phyloP scores from a whole-genome alignment of 306 rosid species.

The Herpetospermum pedunculosum region DNA sequence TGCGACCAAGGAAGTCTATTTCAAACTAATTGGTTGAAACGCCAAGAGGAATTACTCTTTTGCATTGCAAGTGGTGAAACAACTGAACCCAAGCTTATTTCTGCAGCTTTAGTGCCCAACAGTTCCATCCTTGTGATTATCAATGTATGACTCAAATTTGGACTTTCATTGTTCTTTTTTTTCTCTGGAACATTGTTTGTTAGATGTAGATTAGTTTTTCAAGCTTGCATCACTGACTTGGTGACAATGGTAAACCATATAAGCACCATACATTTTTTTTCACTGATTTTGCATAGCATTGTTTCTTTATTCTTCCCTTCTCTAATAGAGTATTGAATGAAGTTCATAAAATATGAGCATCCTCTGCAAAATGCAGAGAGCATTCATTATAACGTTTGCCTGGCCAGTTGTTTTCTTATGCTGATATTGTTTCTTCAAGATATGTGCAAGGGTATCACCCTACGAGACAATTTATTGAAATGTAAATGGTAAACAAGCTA shows the following conservation, averaged over 20 bases:
- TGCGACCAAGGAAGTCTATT: constrained; percentile 9
- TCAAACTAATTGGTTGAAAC: constrained; percentile 7
- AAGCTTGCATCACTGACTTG: background rate
- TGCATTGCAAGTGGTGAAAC: constrained; percentile 18
- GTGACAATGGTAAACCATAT: background rate
- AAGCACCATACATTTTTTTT: background rate
- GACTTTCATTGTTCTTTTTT: background rate
- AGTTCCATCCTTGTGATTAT: constrained; percentile 14
- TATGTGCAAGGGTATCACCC: too few relatives aligned
- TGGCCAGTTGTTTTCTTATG: background rate
- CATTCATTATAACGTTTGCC: background rate
- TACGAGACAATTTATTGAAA: too few relatives aligned
- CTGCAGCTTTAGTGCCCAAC: constrained; percentile 22
- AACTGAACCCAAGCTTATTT: constrained; percentile 18
- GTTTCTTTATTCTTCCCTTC: background rate
- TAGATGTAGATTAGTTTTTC: background rate
- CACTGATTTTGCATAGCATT: background rate
- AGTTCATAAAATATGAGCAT: too few relatives aligned
- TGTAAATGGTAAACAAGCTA: too few relatives aligned
- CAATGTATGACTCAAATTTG: constrained; percentile 18
- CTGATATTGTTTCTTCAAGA: background rate
- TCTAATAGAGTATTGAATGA: background rate
- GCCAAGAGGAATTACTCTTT: constrained; percentile 18
- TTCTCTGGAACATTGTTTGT: background rate
- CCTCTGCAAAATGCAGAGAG: background rate